phyloP scores from a whole-genome alignment of 2,329 filamentous ascomycete genomes.

The Fusarium temperatum region DNA sequence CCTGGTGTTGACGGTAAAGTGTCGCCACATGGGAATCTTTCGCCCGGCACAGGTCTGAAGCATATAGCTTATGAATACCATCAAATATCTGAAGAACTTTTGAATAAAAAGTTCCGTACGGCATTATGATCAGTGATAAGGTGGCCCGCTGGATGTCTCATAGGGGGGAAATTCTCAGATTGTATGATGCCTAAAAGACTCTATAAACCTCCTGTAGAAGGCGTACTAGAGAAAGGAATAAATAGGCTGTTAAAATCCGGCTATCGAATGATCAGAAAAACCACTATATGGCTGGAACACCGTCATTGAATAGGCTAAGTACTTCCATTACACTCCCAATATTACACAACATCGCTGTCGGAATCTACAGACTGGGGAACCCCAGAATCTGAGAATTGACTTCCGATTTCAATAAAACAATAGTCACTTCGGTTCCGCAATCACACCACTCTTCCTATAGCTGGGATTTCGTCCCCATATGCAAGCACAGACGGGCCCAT shows the following conservation, averaged over 20 bases:
- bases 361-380: not conserved
- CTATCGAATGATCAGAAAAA: not conserved
- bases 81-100: not conserved
- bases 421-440: not conserved
- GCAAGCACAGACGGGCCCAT: constrained; percentile 8
- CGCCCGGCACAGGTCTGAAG: not conserved
- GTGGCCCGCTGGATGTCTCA: not conserved
- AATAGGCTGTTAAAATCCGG: fast-evolving
- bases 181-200: not conserved
- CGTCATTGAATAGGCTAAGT: not conserved
- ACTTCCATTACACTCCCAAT: not conserved
- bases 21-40: not conserved
- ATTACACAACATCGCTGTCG: not conserved
- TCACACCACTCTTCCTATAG: constrained; percentile 17
- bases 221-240: no score
- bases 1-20: not conserved
- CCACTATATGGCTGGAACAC: not conserved
- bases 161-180: not conserved
- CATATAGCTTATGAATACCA: no score
- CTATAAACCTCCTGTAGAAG: no score
- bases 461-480: constrained; percentile 6
- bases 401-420: not conserved
- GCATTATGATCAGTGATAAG: not conserved
- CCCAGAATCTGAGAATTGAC: no score
- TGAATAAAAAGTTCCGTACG: not conserved